phyloP scores from a whole-genome alignment of 192 early-diverging fungal species.

The Phlyctochytrium bullatum region DNA sequence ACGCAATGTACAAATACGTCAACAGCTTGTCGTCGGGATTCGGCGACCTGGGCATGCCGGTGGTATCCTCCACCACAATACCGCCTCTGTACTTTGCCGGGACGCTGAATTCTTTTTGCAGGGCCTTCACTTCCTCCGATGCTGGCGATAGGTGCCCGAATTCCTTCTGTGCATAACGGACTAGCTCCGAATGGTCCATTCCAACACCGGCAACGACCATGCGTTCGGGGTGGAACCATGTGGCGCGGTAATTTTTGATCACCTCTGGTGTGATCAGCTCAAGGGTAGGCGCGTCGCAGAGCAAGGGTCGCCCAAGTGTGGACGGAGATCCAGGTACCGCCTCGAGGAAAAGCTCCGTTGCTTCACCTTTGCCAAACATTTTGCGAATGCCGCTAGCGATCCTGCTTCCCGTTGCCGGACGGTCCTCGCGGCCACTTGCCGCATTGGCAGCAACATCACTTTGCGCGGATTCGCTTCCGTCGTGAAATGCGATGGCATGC shows the following conservation, averaged over 20 bases:
- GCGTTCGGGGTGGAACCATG: slow-evolving; percentile 88
- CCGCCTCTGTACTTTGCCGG: slow-evolving; percentile 81
- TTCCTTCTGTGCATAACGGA: slow-evolving; percentile 62
- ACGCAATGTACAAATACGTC: slow-evolving; percentile 88
- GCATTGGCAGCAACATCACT: not conserved
- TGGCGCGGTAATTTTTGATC: slow-evolving; percentile 69
- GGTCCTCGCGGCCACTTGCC: not conserved
- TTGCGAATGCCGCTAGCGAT: not conserved
- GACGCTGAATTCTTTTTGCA: slow-evolving; percentile 22
- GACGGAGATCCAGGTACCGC: slow-evolving; percentile 37
- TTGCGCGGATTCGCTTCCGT: not conserved
- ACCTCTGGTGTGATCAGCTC: slow-evolving; percentile 62
- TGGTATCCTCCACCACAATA: slow-evolving; percentile 66
- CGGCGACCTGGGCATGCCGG: slow-evolving; percentile 50
- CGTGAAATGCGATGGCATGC: slow-evolving; percentile 73
- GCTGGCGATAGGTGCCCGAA: slow-evolving; percentile 69
- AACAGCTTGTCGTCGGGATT: slow-evolving; percentile 56
- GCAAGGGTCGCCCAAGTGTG: slow-evolving; percentile 76
- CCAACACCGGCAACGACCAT: slow-evolving; percentile 89
- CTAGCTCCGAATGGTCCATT: slow-evolving; percentile 78
- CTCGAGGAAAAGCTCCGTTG: not conserved
- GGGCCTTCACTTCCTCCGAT: slow-evolving; percentile 20
- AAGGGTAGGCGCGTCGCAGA: slow-evolving; percentile 70
- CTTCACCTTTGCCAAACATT: not conserved
- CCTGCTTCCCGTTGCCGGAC: not conserved